phyloP scores from a whole-genome alignment of 2,329 filamentous ascomycete species.

The Iodosphaeria phyllophila region DNA sequence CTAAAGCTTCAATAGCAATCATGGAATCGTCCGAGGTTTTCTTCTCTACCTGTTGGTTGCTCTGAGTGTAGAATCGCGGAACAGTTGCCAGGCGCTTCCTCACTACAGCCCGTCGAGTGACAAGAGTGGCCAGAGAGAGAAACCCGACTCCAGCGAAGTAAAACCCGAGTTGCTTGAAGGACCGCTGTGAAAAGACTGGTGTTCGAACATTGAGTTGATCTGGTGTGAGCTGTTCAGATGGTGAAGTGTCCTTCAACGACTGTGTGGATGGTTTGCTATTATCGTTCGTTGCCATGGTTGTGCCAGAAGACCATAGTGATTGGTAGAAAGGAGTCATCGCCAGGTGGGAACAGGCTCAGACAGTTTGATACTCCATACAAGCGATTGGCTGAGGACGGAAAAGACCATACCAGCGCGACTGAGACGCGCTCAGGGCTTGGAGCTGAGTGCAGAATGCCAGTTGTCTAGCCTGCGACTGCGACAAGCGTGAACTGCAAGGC shows the following conservation, averaged over 20 bases:
- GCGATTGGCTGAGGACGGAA: too few species aligned
- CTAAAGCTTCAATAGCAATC: slow-evolving; percentile 69
- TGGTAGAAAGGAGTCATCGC: too few species aligned
- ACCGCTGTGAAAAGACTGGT: slow-evolving; percentile 24
- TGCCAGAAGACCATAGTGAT: slow-evolving; percentile 17
- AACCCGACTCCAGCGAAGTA: slow-evolving; percentile 62
- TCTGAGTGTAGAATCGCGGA: slow-evolving; percentile 56
- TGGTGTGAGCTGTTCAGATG: slow-evolving; percentile 2
- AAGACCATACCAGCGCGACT: too few species aligned
- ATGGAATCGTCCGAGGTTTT: slow-evolving; percentile 40
- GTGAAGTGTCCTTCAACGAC: not conserved
- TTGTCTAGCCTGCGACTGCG: not conserved
- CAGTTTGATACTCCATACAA: too few species aligned
- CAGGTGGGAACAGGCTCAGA: not conserved
- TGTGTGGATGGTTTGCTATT: slow-evolving; percentile 7
- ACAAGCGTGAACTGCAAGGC: too few species aligned
- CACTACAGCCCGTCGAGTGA: slow-evolving; percentile 53
- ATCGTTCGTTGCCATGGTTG: slow-evolving; percentile 15
- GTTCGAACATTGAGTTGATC: slow-evolving; percentile 5
- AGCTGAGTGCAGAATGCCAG: not conserved
- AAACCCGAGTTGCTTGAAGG: slow-evolving; percentile 44
- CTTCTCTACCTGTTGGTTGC: slow-evolving; percentile 24
- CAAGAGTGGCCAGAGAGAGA: slow-evolving; percentile 48
- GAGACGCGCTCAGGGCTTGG: not conserved
- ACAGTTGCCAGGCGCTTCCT: slow-evolving; percentile 40